Conservation (phyloP, 2,329 filamentous ascomycete species). For the Phaeosphaeriaceae sp. region DNA sequence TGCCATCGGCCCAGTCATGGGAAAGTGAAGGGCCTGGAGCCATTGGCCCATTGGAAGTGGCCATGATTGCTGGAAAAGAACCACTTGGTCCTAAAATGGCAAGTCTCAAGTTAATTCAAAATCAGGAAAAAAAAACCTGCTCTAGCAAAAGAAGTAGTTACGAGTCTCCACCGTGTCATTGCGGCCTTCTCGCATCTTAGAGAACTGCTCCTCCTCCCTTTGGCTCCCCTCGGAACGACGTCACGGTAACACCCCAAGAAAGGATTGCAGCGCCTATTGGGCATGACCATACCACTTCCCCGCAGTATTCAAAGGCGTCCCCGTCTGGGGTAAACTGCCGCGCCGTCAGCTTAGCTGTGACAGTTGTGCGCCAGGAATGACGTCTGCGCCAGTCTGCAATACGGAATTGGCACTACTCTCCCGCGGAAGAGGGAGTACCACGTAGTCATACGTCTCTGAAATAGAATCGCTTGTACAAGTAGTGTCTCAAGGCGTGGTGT, state of each 20-base stretch:
- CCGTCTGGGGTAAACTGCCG: slow-evolving; percentile 9
- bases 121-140: neutral
- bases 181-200: slow-evolving; percentile 6
- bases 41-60: slow-evolving; percentile 17
- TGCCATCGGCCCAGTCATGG: slow-evolving; percentile 26
- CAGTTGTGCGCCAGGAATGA: slow-evolving; percentile 17
- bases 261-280: slow-evolving; percentile 8
- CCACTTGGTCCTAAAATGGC: neutral
- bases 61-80: slow-evolving; percentile 4
- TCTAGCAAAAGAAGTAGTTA: neutral
- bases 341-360: slow-evolving; percentile 12
- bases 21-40: slow-evolving; percentile 23
- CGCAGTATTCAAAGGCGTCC: slow-evolving; percentile 11
- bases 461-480: neutral
- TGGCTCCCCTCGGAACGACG: slow-evolving; percentile 13
- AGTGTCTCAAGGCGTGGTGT: neutral
- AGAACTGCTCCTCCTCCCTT: slow-evolving; percentile 7
- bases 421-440: too few species aligned
- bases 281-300: slow-evolving; percentile 8
- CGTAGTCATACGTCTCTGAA: too few species aligned
- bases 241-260: slow-evolving; percentile 11
- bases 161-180: neutral
- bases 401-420: slow-evolving; percentile 10
- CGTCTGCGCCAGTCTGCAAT: slow-evolving; percentile 11
- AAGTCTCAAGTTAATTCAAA: neutral